Conservation (phyloP, 208 protist species). For the Entamoeba dispar region DNA sequence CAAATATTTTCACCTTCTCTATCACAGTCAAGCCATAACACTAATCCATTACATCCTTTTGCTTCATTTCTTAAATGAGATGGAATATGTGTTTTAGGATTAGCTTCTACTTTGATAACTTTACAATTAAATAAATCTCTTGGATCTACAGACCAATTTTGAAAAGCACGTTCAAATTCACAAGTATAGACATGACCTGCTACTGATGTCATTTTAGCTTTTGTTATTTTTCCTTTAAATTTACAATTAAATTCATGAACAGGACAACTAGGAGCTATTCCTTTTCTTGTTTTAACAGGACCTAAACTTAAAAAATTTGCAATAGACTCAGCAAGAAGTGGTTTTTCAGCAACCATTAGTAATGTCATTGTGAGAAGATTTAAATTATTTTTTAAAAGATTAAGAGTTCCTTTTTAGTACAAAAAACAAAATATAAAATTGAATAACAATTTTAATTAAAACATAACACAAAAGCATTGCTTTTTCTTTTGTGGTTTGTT, state of each 20-base stretch:
- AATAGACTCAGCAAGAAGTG: conserved; percentile 17
- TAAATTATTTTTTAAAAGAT: too few relatives aligned
- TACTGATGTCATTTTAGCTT: conserved; percentile 9
- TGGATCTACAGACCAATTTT: background rate
- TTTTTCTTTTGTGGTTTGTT: too few relatives aligned
- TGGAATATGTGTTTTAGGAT: background rate
- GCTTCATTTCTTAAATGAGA: background rate
- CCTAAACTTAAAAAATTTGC: background rate
- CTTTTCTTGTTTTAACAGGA: too few relatives aligned
- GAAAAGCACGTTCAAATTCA: conserved; percentile 9
- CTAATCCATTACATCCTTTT: conserved; percentile 40
- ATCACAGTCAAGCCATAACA: conserved; percentile 78
- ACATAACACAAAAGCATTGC: too few relatives aligned
- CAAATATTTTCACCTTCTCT: conserved; percentile 84
- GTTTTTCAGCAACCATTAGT: conserved; percentile 24
- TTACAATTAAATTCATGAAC: background rate
- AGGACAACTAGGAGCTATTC: background rate
- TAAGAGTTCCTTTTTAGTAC: too few relatives aligned
- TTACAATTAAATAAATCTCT: conserved; percentile 6
- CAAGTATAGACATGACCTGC: conserved; percentile 15
- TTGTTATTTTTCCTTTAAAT: background rate
- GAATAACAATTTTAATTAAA: too few relatives aligned
- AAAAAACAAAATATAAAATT: too few relatives aligned
- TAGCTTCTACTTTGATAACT: background rate
- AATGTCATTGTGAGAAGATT: background rate